Conservation (phyloP, 257 asterid genomes). For the Ophiorrhiza pumila region DNA sequence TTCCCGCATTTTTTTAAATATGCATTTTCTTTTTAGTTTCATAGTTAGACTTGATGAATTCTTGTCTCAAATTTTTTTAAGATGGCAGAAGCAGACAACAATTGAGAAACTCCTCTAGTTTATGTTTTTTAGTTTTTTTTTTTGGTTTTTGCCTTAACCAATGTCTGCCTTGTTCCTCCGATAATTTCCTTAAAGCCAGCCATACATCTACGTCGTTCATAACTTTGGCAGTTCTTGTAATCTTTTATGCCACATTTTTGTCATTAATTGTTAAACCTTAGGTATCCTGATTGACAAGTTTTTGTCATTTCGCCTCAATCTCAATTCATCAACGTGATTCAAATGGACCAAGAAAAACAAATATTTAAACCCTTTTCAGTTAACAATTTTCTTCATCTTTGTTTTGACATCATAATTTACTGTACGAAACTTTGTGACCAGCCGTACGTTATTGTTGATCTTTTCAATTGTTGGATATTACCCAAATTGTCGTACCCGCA, state of each 20-base stretch:
- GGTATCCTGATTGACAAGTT: not conserved
- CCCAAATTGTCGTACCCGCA: too few relatives aligned
- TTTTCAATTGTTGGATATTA: too few relatives aligned
- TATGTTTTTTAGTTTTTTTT: not conserved
- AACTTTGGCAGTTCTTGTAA: not conserved
- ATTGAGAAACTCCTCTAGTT: too few relatives aligned
- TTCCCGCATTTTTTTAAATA: too few relatives aligned
- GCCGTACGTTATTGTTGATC: too few relatives aligned
- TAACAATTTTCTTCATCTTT: not conserved
- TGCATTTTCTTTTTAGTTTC: too few relatives aligned
- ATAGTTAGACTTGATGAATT: not conserved
- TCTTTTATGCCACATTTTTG: not conserved
- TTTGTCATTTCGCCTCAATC: not conserved
- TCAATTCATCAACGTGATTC: not conserved
- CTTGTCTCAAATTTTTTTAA: not conserved
- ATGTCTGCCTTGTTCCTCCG: conserved; percentile 3
- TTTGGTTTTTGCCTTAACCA: not conserved
- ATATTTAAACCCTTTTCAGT: not conserved
- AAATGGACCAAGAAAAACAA: not conserved
- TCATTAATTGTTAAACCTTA: not conserved
- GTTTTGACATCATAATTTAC: not conserved
- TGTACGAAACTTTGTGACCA: too few relatives aligned
- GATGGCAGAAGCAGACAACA: too few relatives aligned
- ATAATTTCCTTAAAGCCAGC: conserved; percentile 9
- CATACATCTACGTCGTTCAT: not conserved